Base-by-base conservation (phyloP, 2,329 filamentous ascomycete genomes). In the Diplodia corticola region DNA sequence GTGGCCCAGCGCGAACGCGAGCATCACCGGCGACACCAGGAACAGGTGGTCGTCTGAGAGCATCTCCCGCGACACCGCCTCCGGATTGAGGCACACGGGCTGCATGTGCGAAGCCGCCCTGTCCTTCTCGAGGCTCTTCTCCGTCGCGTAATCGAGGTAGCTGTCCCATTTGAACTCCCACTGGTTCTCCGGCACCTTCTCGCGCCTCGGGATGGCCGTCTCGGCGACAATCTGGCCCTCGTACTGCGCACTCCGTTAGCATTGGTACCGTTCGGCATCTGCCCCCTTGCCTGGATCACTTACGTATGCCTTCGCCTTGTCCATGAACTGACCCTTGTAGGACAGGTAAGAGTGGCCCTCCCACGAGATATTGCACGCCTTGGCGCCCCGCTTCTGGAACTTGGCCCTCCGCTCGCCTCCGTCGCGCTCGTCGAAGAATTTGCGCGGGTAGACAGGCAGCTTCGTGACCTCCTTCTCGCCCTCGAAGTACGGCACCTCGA, bases 1-100 rank as follows among this genome's bases (percentile, higher is more conserved):
- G 9, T 35, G 28, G 7, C 9, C 28, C 13, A 65, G 63, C 53
- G 63, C 51, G 33, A 65, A 65, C 2, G 50, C 63, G 24, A 57
- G 15, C 63, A 65, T 65, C 20, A 65, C 54, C 28, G 63, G 63
- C n/a, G 50, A 59, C 9, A 65, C 37, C 13, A 65, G 28, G 46
- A 65, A 65, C n/a, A 35, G 33, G 35, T 59, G 53, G 26, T 65
- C 63, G 28, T 50, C 53, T 1, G 40, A 40, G 17, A 65, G 53
- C 37, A 44, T 15, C 4, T 59, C 63, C 10, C 15, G 35, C 37
- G 63, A 35, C 17, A 48, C 5, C 50, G 2, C 22, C 15, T 7
- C 22, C 50, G 63, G 50, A 24, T 64, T 44, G n/a, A 64, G 26
- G 26, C 53, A 10, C 12, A 55, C 6, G 2, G 63, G 63, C 50